Evolutionary conservation across 345 rosid species (phyloP).

Genomic region (Moricandia moricandioides): DNA sequence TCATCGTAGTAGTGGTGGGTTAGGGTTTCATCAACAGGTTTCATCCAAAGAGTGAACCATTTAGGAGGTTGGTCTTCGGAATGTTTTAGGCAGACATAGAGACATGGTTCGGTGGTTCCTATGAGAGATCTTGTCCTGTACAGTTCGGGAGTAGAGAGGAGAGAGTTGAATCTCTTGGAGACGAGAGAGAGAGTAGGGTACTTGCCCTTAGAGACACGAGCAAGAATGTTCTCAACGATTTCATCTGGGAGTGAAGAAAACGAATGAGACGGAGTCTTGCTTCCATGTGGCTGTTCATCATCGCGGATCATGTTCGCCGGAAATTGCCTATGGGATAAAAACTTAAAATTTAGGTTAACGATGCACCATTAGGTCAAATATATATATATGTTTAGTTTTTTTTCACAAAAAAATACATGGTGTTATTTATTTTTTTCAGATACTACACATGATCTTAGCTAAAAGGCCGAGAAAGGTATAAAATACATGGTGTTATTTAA

Average conservation of each 20-base stretch:
- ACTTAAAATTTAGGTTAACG: too few species aligned
- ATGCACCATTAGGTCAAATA: too few species aligned
- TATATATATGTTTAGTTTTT: too few species aligned
- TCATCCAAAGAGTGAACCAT: background rate
- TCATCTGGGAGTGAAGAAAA: background rate
- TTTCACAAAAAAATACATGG: too few species aligned
- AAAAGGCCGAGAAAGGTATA: too few species aligned
- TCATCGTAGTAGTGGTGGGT: background rate
- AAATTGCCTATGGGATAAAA: too few species aligned
- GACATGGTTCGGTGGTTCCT: background rate
- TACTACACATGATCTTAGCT: too few species aligned
- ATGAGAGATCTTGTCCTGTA: background rate
- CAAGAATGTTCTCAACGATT: background rate
- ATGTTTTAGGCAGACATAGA: background rate
- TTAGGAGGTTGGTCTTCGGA: background rate
- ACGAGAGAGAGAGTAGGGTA: background rate
- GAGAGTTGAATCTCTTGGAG: background rate
- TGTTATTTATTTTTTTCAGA: too few species aligned
- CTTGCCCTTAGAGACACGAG: background rate
- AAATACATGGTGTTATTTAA: too few species aligned
- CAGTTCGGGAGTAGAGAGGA: background rate
- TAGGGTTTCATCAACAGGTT: background rate
- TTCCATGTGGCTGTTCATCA: too few species aligned
- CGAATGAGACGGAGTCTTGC: background rate
- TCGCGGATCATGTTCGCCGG: too few species aligned